A percentile compares a stretch with the other conserved stretches of the same genome.
Conservation (phyloP, 2,329 filamentous ascomycete species). For the Fusarium ramigenum region DNA sequence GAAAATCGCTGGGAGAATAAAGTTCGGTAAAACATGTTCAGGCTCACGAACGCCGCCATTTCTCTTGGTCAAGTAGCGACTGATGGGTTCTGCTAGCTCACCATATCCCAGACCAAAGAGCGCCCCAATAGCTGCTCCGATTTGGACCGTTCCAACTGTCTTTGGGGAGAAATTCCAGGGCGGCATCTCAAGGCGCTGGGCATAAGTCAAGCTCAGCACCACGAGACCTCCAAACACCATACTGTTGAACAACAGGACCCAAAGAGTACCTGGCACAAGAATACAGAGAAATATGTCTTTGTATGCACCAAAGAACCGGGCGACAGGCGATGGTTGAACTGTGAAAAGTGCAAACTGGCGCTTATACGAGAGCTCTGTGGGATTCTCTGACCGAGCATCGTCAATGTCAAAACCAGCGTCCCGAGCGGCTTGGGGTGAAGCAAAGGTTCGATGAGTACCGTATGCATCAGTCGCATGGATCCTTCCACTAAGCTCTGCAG, state of each 20-base stretch:
- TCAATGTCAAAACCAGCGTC: not conserved
- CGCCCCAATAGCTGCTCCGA: not conserved
- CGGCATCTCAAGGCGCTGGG: not conserved
- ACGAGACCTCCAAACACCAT: not conserved
- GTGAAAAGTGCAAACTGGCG: not conserved
- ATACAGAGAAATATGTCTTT: not conserved
- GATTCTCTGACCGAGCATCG: not conserved
- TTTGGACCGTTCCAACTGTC: not conserved
- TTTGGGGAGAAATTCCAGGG: not conserved
- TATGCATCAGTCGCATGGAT: not conserved
- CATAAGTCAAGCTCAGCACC: not conserved
- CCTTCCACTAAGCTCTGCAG: not conserved
- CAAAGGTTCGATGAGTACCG: not conserved
- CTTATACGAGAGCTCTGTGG: not conserved
- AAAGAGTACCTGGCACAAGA: not conserved
- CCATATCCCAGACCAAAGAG: not conserved
- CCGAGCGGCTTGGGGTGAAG: fast-evolving
- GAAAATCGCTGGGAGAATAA: not conserved
- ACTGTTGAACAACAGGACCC: not conserved
- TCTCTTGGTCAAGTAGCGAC: not conserved
- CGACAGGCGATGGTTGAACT: not conserved
- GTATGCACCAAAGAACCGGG: not conserved
- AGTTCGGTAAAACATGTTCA: not conserved
- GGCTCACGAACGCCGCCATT: not conserved
- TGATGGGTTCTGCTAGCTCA: not conserved